Percentiles rank a stretch among this genome's conserved stretches.
These are phyloP conservation scores for Jackrogersella minutella DNA, from an alignment of 495 filamentous ascomycete species.

Conservation along the genomic window DNA sequence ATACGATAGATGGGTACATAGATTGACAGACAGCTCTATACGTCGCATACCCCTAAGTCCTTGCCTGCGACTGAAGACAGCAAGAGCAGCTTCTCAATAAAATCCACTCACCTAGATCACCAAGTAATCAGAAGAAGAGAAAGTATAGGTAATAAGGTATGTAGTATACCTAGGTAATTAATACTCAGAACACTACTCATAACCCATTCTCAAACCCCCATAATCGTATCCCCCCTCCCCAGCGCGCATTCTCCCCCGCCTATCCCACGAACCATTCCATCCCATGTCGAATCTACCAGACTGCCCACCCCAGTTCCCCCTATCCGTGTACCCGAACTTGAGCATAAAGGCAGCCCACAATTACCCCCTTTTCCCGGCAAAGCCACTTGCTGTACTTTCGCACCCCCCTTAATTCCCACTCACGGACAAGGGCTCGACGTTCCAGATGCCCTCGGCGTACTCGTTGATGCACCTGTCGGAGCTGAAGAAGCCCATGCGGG, in stretches of 20 bases:
- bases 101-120: too few relatives aligned
- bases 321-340: neutral
- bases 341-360: neutral
- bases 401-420: constrained; percentile 19
- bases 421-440: constrained; percentile 76
- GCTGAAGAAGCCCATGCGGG: constrained; percentile 96
- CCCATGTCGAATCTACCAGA: neutral
- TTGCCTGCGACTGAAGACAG: too few relatives aligned
- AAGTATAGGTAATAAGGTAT: too few relatives aligned
- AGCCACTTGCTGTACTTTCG: neutral
- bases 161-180: neutral
- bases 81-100: too few relatives aligned
- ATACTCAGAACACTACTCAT: constrained; percentile 15
- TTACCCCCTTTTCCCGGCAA: neutral
- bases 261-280: neutral
- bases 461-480: constrained; percentile 97
- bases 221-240: neutral
- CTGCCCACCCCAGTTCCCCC: neutral
- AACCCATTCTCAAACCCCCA: constrained; percentile 7
- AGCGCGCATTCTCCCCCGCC: neutral
- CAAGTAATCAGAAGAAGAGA: too few relatives aligned
- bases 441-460: constrained; percentile 98
- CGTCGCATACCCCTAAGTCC: too few relatives aligned
- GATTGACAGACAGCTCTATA: too few relatives aligned
- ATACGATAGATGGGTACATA: too few relatives aligned